Base-by-base conservation (phyloP, 495 filamentous ascomycete species). In the Xeromyces bisporus region DNA sequence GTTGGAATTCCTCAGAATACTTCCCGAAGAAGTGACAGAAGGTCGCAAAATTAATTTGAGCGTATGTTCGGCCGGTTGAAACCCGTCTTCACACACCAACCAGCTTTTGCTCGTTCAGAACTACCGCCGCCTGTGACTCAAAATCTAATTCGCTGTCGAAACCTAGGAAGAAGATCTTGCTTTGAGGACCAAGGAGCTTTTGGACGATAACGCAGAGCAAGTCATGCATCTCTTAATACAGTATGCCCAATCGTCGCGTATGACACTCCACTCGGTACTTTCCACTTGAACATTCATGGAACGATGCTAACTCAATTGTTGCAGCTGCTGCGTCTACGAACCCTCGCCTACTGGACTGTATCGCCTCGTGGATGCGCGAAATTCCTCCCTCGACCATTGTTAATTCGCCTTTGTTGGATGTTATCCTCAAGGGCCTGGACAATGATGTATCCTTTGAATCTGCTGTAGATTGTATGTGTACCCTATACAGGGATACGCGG, bases 21-120 rank as follows among this genome's bases (percentile, higher is more conserved):
- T 99, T 28, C 89, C 89, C 12, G 89, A 99, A 64, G 89, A 99
- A 69, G 91, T 99, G 51, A 96, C 82, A 29, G 89, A 96, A 64
- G 89, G 91, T 56, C 81, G 89, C 56, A 96, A 93, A 63, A 92
- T 96, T 69, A 91, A 81, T 67, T 67, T 99, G 56, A 83, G 80
- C 66, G 86, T 93, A 86, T 62, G 84, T 85, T 62, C 56, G 69
- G 66, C 62, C 66, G 66, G 55, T 34, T 41, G 37, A 32, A 36
- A 41, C 33, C 38, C 39, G 36, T 37, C 7, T 40, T 9, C 20
- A 29, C 35, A 11, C 39, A 40, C 36, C 34, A 29, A 15, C 20
- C 31, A n/a, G 28, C 28, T 31, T 35, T 28, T 10, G n/a, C 37
- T 27, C 38, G 37, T 38, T 36, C 32, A 37, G 33, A n/a, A n/a